phyloP scores from a whole-genome alignment of 441 rosid species.

The Corymbia calophylla region DNA sequence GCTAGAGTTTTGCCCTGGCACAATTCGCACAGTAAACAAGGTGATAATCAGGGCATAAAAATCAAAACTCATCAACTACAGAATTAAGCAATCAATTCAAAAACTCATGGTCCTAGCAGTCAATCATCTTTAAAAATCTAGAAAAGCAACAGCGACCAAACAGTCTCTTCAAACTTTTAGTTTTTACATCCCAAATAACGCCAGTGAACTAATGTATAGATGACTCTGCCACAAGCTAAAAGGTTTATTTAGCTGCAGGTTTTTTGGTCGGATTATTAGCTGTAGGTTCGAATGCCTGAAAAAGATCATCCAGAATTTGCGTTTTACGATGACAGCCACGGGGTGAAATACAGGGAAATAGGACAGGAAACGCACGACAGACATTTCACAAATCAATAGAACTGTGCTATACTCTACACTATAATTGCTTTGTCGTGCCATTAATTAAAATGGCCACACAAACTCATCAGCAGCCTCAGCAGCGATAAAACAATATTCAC shows the following conservation, averaged over 20 bases:
- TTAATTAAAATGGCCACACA: not conserved
- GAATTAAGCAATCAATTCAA: not conserved
- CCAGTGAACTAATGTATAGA: not conserved
- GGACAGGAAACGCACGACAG: not conserved
- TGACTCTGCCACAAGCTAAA: not conserved
- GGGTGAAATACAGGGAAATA: not conserved
- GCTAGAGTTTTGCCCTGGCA: slow-evolving; percentile 93
- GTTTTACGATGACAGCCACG: not conserved
- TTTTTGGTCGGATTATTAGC: not conserved
- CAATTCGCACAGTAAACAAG: not conserved
- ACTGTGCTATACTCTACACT: not conserved
- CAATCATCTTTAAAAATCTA: not conserved
- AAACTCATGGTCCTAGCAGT: not conserved
- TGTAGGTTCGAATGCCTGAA: not conserved
- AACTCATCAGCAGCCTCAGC: not conserved
- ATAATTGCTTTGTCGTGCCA: not conserved
- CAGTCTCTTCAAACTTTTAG: not conserved
- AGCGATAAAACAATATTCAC: not conserved
- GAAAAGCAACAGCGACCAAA: not conserved
- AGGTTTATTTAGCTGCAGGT: not conserved
- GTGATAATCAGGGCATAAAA: not conserved
- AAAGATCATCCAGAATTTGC: not conserved
- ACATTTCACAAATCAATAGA: not conserved
- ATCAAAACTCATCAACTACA: not conserved
- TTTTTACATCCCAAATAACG: not conserved